Evolutionary conservation across 495 filamentous ascomycete genomes (phyloP).

Genomic region (Staphylotrichum longicolle): DNA sequence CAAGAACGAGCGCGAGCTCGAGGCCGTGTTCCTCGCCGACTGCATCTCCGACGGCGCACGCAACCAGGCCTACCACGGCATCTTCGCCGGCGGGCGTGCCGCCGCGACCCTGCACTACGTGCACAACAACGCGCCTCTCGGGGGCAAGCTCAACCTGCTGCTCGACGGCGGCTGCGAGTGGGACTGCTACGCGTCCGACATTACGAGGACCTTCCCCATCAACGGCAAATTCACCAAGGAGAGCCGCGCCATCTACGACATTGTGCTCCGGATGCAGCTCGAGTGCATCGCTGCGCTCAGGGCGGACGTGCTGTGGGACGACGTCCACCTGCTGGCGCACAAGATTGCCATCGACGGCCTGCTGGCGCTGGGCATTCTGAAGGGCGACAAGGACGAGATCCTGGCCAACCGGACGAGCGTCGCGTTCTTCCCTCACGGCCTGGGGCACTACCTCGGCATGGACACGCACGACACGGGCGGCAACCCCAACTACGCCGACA

Average conservation of each 20-base stretch:
- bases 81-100: constrained; percentile 72
- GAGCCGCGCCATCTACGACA: constrained; percentile 75
- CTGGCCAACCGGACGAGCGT: constrained; percentile 70
- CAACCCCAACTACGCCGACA: constrained; percentile 78
- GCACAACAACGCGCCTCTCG: constrained; percentile 66
- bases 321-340: constrained; percentile 76
- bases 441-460: constrained; percentile 91
- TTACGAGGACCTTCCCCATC: constrained; percentile 87
- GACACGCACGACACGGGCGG: constrained; percentile 93
- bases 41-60: constrained; percentile 72
- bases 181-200: constrained; percentile 77
- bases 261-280: constrained; percentile 82
- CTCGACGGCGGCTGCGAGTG: constrained; percentile 85
- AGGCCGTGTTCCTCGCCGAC: constrained; percentile 70
- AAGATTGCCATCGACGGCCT: constrained; percentile 78
- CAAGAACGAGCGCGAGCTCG: constrained; percentile 77
- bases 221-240: constrained; percentile 70
- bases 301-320: constrained; percentile 79
- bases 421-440: constrained; percentile 89
- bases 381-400: constrained; percentile 66
- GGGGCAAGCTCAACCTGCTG: constrained; percentile 68
- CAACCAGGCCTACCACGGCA: constrained; percentile 80
- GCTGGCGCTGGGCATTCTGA: constrained; percentile 70
- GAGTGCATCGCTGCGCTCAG: constrained; percentile 70
- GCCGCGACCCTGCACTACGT: constrained; percentile 88